Evolutionary conservation across 805 yeast species (phyloP).

Genomic region (Ogataea nonfermentans): DNA sequence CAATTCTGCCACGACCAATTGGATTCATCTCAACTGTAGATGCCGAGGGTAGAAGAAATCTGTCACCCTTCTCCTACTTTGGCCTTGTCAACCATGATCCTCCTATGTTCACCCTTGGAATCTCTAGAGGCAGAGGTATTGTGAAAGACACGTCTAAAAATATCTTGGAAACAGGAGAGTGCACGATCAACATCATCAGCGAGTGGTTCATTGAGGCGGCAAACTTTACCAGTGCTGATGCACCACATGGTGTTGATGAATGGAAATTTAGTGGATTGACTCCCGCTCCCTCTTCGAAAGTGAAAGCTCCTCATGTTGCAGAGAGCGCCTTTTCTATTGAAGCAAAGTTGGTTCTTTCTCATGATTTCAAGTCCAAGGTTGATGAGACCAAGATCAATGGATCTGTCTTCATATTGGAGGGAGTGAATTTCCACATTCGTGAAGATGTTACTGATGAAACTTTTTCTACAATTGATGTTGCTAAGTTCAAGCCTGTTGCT

Average conservation of each 20-base stretch:
- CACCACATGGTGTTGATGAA: conserved; percentile 52
- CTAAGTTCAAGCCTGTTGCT: conserved; percentile 50
- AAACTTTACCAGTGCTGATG: conserved; percentile 44
- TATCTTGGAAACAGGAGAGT: conserved; percentile 49
- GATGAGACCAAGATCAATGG: conserved; percentile 38
- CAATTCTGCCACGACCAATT: conserved; percentile 58
- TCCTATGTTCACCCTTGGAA: conserved; percentile 53
- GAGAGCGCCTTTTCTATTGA: conserved; percentile 62
- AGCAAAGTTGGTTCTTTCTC: conserved; percentile 44
- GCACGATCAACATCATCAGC: conserved; percentile 53
- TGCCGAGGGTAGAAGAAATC: conserved; percentile 42
- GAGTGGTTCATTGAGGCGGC: conserved; percentile 70
- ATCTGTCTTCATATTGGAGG: conserved; percentile 48
- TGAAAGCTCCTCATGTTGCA: conserved; percentile 55
- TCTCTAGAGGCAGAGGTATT: conserved; percentile 38
- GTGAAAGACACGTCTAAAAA: conserved; percentile 53
- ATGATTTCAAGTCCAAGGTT: conserved; percentile 43
- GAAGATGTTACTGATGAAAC: conserved; percentile 51
- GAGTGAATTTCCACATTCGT: conserved; percentile 53
- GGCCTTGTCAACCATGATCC: conserved; percentile 50
- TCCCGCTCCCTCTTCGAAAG: conserved; percentile 41
- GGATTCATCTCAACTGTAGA: conserved; percentile 53
- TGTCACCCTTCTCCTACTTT: conserved; percentile 64
- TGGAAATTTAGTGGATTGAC: conserved; percentile 57
- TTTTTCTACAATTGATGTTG: conserved; percentile 39